phyloP scores from a whole-genome alignment of 1,284 basidiomycete genomes.

The Leccinum subrobustum region DNA sequence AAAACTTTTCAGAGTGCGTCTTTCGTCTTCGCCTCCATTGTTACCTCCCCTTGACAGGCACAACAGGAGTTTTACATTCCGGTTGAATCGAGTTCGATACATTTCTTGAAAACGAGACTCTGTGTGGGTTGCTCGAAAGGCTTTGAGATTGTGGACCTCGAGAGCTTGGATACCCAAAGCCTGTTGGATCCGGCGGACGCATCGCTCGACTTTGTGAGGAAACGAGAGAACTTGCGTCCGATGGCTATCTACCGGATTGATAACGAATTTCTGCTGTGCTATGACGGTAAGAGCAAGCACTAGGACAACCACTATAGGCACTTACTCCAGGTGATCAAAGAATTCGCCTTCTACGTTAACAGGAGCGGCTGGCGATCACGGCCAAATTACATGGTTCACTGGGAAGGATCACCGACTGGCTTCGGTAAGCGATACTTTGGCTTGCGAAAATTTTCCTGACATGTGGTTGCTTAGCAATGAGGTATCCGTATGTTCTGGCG shows the following conservation, averaged over 20 bases:
- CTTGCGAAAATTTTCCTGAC: conserved; percentile 6
- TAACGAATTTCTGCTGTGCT: conserved; percentile 96
- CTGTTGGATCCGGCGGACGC: conserved; percentile 92
- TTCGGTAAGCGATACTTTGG: conserved; percentile 69
- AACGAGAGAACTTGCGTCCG: conserved; percentile 85
- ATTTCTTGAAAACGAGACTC: conserved; percentile 97
- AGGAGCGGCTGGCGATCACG: conserved; percentile 93
- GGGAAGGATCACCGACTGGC: conserved; percentile 93
- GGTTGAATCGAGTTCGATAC: conserved; percentile 93
- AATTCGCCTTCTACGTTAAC: conserved; percentile 99
- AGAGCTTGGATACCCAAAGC: conserved; percentile 96
- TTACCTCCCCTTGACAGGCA: conserved; percentile 3
- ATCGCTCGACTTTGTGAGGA: conserved; percentile 92
- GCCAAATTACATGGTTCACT: conserved; percentile 91
- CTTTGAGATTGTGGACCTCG: conserved; percentile 99
- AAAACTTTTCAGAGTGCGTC: conserved; percentile 84
- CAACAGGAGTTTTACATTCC: conserved; percentile 96
- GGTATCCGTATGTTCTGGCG: conserved; percentile 96
- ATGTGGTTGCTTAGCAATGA: conserved; percentile 62
- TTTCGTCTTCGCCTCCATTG: background rate
- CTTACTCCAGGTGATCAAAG: conserved; percentile 41
- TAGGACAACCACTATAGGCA: background rate
- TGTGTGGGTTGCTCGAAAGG: conserved; percentile 98
- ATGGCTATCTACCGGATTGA: conserved; percentile 98
- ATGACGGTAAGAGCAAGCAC: conserved; percentile 71